A percentile compares a stretch with the other conserved stretches of the same genome.
These are phyloP conservation scores for Fusarium siculi DNA, from an alignment of 2,329 filamentous ascomycete species.

Conservation along the genomic window DNA sequence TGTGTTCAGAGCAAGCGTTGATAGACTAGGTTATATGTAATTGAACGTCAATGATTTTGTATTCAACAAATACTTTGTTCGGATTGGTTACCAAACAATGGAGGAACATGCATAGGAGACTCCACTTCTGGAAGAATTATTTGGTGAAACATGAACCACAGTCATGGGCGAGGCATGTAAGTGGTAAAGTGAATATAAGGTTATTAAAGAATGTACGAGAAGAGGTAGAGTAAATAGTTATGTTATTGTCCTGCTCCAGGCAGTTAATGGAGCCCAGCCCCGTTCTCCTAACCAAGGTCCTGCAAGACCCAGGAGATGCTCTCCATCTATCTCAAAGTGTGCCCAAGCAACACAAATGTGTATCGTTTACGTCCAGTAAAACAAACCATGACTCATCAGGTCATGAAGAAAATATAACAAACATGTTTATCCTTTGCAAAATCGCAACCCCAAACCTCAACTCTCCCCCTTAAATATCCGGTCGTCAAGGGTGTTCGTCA, in stretches of 20 bases:
- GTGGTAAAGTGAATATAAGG: neutral
- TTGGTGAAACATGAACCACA: neutral
- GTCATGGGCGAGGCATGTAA: neutral
- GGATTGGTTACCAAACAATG: slow-evolving; percentile 38
- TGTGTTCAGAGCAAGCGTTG: slow-evolving; percentile 77
- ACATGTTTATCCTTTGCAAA: slow-evolving; percentile 26
- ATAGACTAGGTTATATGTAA: slow-evolving; percentile 23
- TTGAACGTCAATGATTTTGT: slow-evolving; percentile 4
- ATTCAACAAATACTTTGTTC: slow-evolving; percentile 11
- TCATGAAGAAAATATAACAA: slow-evolving; percentile 23
- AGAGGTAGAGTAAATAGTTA: neutral
- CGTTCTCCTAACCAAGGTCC: slow-evolving; percentile 9
- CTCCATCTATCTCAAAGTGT: slow-evolving; percentile 29
- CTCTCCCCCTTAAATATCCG: slow-evolving; percentile 18
- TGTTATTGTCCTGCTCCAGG: slow-evolving; percentile 41
- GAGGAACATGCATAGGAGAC: slow-evolving; percentile 25
- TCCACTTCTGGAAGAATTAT: slow-evolving; percentile 30
- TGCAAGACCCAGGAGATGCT: slow-evolving; percentile 13
- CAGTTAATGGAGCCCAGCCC: slow-evolving; percentile 44
- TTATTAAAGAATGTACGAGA: neutral
- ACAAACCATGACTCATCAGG: slow-evolving; percentile 22
- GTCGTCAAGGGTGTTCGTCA: slow-evolving; percentile 36
- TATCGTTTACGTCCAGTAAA: slow-evolving; percentile 23
- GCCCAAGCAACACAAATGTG: slow-evolving; percentile 19
- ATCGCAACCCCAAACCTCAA: slow-evolving; percentile 7